Percentiles rank a stretch among this genome's conserved stretches.
phyloP scores from a whole-genome alignment of 2,329 filamentous ascomycete genomes.

The Myotisia sp. region DNA sequence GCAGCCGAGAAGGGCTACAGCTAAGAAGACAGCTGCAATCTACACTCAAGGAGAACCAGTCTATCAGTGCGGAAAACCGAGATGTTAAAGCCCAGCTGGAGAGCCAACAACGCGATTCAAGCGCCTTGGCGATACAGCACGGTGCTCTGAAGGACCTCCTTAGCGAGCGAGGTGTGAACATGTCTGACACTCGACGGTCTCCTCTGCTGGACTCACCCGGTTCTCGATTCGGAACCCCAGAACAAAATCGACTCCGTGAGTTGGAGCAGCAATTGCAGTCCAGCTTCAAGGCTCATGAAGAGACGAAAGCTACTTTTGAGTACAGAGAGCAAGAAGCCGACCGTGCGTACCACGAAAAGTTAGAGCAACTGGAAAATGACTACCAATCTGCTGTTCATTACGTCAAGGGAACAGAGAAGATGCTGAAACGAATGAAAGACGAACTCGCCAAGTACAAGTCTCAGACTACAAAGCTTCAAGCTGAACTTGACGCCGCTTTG shows the following conservation, averaged over 20 bases:
- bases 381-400: constrained; percentile 97
- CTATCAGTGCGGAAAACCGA: constrained; percentile 63
- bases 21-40: constrained; percentile 82
- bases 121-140: constrained; percentile 82
- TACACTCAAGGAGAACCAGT: constrained; percentile 67
- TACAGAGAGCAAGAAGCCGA: constrained; percentile 76
- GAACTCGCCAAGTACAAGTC: constrained; percentile 86
- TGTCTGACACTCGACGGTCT: constrained; percentile 53
- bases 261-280: constrained; percentile 76
- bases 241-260: constrained; percentile 63
- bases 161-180: constrained; percentile 72
- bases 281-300: constrained; percentile 67
- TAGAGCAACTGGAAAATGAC: constrained; percentile 87
- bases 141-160: constrained; percentile 87
- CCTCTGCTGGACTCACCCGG: constrained; percentile 59
- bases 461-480: constrained; percentile 68
- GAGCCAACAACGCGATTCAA: constrained; percentile 81
- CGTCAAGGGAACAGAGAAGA: constrained; percentile 96
- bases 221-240: constrained; percentile 62
- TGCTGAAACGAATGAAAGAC: constrained; percentile 97
- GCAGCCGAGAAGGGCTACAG: constrained; percentile 78
- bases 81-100: constrained; percentile 73
- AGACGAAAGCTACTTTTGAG: constrained; percentile 64
- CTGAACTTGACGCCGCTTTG: constrained; percentile 58
- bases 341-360: constrained; percentile 75